These are phyloP conservation scores for Coriolopsis trogii DNA, from an alignment of 1,284 basidiomycete genomes.

Conservation along the genomic window DNA sequence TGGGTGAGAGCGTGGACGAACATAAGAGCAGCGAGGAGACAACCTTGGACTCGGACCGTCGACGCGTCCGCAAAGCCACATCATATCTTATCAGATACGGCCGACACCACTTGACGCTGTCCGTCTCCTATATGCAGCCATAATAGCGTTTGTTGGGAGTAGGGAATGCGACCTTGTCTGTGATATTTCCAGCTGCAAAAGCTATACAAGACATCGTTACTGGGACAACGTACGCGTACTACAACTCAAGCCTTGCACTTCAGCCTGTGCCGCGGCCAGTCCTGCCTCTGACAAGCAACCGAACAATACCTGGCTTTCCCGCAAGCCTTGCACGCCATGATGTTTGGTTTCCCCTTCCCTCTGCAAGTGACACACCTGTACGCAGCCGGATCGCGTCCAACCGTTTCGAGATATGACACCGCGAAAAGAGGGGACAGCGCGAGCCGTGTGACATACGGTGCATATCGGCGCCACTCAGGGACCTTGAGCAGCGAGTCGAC, in stretches of 20 bases:
- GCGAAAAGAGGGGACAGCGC: slow-evolving; percentile 54
- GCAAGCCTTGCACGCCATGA: slow-evolving; percentile 39
- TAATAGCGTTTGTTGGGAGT: no score
- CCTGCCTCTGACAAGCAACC: slow-evolving; percentile 43
- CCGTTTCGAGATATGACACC: slow-evolving; percentile 45
- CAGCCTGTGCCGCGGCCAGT: slow-evolving; percentile 50
- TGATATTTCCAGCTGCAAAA: no score
- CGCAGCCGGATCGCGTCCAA: slow-evolving; percentile 9
- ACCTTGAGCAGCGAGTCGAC: slow-evolving; percentile 34
- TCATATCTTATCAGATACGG: slow-evolving; percentile 24
- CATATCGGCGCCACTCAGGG: slow-evolving; percentile 37
- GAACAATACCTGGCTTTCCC: slow-evolving; percentile 45
- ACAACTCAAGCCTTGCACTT: no score
- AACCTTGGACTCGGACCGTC: neutral
- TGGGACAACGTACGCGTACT: no score
- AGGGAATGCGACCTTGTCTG: no score
- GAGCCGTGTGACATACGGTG: slow-evolving; percentile 45
- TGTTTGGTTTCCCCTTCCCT: slow-evolving; percentile 33
- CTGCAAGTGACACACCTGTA: slow-evolving; percentile 29
- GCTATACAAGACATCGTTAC: no score
- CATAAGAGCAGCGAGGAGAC: slow-evolving; percentile 1
- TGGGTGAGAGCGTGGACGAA: slow-evolving; percentile 1
- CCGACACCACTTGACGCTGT: no score
- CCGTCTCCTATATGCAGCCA: no score
- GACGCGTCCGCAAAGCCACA: neutral